These are phyloP conservation scores for Platanthera zijinensis DNA, from an alignment of 106 monocot genomes.

Conservation along the genomic window DNA sequence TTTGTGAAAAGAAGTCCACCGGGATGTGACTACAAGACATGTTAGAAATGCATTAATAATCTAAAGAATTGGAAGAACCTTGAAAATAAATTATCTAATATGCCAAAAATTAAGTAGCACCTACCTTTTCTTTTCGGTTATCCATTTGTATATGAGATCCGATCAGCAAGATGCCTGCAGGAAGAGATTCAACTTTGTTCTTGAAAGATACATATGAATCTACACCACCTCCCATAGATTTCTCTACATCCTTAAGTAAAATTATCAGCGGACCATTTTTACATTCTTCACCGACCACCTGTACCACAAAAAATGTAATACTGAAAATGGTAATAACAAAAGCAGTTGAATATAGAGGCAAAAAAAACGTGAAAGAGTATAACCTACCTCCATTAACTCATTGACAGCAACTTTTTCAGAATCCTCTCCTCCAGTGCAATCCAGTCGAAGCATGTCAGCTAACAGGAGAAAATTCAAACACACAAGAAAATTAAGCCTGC, in stretches of 20 bases:
- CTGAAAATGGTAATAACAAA: neutral
- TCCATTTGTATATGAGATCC: slow-evolving; percentile 82
- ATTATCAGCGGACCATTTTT: slow-evolving; percentile 76
- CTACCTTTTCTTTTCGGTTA: slow-evolving; percentile 81
- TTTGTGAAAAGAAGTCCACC: slow-evolving; percentile 89
- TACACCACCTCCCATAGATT: slow-evolving; percentile 56
- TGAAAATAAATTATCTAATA: neutral
- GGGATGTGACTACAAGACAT: slow-evolving; percentile 38
- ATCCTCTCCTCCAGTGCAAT: slow-evolving; percentile 48
- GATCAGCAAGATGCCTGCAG: slow-evolving; percentile 73
- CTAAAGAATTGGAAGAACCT: neutral
- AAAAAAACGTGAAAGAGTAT: neutral
- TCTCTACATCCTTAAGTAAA: slow-evolving; percentile 87
- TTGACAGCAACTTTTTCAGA: slow-evolving; percentile 49
- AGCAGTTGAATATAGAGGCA: neutral
- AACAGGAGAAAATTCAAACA: neutral
- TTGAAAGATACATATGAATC: slow-evolving; percentile 66
- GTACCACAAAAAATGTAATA: slow-evolving; percentile 5
- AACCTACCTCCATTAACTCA: slow-evolving; percentile 49
- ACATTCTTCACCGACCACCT: slow-evolving; percentile 78
- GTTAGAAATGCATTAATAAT: neutral
- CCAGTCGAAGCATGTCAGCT: slow-evolving; percentile 54
- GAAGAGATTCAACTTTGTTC: slow-evolving; percentile 50
- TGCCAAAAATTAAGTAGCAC: neutral
- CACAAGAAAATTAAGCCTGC: neutral